These are phyloP conservation scores for Furcasterigmium sp. DNA, from an alignment of 2,329 filamentous ascomycete species.

Conservation along the genomic window DNA sequence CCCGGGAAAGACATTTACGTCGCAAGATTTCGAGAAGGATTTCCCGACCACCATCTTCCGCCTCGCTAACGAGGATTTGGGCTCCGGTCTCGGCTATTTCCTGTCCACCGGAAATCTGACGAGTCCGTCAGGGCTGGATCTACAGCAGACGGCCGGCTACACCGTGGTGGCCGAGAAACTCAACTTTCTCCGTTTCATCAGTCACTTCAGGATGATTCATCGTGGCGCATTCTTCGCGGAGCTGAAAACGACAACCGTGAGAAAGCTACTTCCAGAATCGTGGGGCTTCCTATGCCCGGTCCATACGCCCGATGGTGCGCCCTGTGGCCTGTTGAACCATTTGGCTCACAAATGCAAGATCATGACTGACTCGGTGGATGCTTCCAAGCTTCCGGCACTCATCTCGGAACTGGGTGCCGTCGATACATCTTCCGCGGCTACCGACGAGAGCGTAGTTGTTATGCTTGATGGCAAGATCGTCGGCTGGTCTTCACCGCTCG, in stretches of 20 bases:
- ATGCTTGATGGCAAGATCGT: constrained; percentile 87
- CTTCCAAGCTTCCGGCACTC: constrained; percentile 67
- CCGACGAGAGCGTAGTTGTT: constrained; percentile 80
- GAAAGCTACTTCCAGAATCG: constrained; percentile 91
- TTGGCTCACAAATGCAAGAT: constrained; percentile 92
- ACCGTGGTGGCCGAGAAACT: constrained; percentile 98
- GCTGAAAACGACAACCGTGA: constrained; percentile 92
- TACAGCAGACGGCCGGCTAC: constrained; percentile 92
- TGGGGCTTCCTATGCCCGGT: constrained; percentile 98
- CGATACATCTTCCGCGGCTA: constrained; percentile 68
- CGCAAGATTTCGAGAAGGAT: constrained; percentile 71
- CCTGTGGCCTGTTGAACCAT: constrained; percentile 93
- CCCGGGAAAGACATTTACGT: constrained; percentile 67
- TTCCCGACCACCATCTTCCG: constrained; percentile 74
- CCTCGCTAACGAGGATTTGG: constrained; percentile 83
- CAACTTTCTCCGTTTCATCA: constrained; percentile 97
- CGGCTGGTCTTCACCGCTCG: constrained; percentile 82
- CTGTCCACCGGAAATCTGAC: constrained; percentile 91
- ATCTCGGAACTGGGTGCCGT: constrained; percentile 77
- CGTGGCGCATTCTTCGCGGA: constrained; percentile 98
- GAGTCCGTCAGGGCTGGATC: constrained; percentile 84
- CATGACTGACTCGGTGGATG: constrained; percentile 69
- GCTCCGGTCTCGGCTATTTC: constrained; percentile 87
- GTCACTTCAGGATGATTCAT: constrained; percentile 98
- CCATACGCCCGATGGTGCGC: constrained; percentile 92